Evolutionary conservation across 495 filamentous ascomycete genomes (phyloP).

Genomic region (Polyplosphaeria fusca): DNA sequence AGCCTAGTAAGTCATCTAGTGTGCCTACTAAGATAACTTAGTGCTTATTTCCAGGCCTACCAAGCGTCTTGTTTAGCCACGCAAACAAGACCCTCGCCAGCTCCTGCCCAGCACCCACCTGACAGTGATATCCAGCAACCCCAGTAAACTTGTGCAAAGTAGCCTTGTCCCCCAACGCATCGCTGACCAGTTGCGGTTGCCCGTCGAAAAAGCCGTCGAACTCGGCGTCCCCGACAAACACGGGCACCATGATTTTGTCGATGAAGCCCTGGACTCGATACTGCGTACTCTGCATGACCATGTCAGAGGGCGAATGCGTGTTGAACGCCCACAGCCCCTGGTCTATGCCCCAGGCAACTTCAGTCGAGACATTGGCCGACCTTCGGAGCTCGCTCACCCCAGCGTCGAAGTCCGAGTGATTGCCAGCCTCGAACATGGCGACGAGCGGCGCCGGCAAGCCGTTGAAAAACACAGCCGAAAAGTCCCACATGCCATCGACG

Average conservation of each 20-base stretch:
- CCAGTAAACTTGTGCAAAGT: conserved; percentile 7
- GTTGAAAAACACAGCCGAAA: not conserved
- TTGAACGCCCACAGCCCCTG: conserved; percentile 48
- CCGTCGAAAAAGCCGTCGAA: not conserved
- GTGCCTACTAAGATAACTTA: too few relatives aligned
- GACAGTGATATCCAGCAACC: conserved; percentile 14
- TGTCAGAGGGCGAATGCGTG: conserved; percentile 37
- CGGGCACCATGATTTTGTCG: not conserved
- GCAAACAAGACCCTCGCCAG: not conserved
- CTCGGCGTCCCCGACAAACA: not conserved
- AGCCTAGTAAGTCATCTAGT: too few relatives aligned
- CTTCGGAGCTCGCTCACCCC: not conserved
- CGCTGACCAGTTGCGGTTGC: not conserved
- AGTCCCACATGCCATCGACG: conserved; percentile 43
- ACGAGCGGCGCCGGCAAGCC: not conserved
- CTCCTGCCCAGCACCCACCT: conserved; percentile 19
- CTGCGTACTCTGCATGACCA: conserved; percentile 26
- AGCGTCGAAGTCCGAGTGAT: not conserved
- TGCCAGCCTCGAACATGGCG: not conserved
- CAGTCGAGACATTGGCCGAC: conserved; percentile 1
- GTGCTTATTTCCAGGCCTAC: too few relatives aligned
- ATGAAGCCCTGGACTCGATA: not conserved
- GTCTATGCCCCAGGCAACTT: conserved; percentile 39
- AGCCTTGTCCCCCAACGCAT: conserved; percentile 9
- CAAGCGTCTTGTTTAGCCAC: conserved; percentile 1